Evolutionary conservation across 352 stramenopile genomes (phyloP).

Genomic region (Phytopythium sindhum): DNA sequence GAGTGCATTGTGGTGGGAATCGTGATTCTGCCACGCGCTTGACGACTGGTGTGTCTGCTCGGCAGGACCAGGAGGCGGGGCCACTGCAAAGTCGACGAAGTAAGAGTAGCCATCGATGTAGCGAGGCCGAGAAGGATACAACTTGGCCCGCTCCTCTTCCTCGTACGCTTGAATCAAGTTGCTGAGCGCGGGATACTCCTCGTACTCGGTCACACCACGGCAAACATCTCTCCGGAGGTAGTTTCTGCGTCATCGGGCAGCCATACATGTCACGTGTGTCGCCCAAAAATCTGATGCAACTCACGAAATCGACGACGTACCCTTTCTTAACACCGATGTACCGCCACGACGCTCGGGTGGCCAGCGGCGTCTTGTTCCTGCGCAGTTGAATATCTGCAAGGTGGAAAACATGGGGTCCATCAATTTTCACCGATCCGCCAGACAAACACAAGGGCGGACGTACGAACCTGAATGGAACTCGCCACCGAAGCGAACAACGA

Average conservation of each 20-base stretch:
- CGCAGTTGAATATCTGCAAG: conserved; percentile 59
- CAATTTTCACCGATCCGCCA: background rate
- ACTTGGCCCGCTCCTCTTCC: conserved; percentile 35
- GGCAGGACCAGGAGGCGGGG: background rate
- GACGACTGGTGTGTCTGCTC: background rate
- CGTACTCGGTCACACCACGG: conserved; percentile 81
- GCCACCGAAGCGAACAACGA: conserved; percentile 71
- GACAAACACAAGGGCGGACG: background rate
- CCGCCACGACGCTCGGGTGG: conserved; percentile 49
- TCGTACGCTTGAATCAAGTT: conserved; percentile 69
- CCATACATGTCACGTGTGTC: background rate
- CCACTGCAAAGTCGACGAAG: conserved; percentile 46
- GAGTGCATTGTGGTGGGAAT: too few relatives aligned
- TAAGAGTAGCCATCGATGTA: conserved; percentile 73
- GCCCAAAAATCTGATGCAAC: background rate
- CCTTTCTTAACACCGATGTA: conserved; percentile 82
- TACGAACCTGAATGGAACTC: conserved; percentile 71
- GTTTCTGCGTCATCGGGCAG: conserved; percentile 28
- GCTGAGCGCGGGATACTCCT: conserved; percentile 73
- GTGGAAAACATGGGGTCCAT: background rate
- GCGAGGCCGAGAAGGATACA: conserved; percentile 57
- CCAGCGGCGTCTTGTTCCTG: conserved; percentile 61
- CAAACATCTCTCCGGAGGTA: conserved; percentile 70
- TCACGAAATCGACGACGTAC: conserved; percentile 23
- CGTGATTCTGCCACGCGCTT: background rate